A percentile compares a stretch with the other conserved stretches of the same genome.
Evolutionary conservation across 306 rosid species (phyloP).

Genomic region (Prunus fruticosa): DNA sequence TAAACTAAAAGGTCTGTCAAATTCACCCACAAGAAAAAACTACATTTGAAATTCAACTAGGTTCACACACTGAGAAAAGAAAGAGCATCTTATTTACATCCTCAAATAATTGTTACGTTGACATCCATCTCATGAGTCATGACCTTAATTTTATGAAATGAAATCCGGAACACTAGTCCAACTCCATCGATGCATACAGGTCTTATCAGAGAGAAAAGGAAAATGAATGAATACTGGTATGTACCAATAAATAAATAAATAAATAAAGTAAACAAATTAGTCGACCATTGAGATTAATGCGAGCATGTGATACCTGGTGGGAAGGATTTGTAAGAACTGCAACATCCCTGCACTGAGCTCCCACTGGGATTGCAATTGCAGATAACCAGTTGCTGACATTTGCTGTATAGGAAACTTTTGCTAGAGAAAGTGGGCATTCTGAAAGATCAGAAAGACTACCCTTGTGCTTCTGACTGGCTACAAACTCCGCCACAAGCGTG

Average conservation of each 20-base stretch:
- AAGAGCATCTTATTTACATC: background rate
- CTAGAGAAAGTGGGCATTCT: constrained; percentile 59
- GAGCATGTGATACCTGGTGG: constrained; percentile 45
- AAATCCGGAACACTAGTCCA: background rate
- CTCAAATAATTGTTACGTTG: background rate
- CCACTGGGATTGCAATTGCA: constrained; percentile 60
- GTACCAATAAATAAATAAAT: background rate
- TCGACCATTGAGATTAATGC: background rate
- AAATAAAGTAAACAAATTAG: background rate
- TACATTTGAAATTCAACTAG: background rate
- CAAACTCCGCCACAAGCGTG: constrained; percentile 64
- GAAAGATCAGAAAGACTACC: constrained; percentile 23
- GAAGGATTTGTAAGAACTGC: constrained; percentile 52
- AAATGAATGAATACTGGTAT: background rate
- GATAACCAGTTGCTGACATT: constrained; percentile 65
- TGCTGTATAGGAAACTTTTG: constrained; percentile 55
- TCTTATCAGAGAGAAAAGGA: background rate
- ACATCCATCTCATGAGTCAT: background rate
- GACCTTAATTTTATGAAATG: background rate
- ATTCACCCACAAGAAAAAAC: background rate
- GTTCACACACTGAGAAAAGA: background rate
- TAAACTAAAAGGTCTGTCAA: background rate
- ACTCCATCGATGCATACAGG: background rate
- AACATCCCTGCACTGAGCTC: constrained; percentile 81
- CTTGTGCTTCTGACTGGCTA: constrained; percentile 47